Evolutionary conservation across 1,284 basidiomycete genomes (phyloP), one percentile per base, ranked within the genome.

Genomic region (Paramarasmius palmivorus): DNA sequence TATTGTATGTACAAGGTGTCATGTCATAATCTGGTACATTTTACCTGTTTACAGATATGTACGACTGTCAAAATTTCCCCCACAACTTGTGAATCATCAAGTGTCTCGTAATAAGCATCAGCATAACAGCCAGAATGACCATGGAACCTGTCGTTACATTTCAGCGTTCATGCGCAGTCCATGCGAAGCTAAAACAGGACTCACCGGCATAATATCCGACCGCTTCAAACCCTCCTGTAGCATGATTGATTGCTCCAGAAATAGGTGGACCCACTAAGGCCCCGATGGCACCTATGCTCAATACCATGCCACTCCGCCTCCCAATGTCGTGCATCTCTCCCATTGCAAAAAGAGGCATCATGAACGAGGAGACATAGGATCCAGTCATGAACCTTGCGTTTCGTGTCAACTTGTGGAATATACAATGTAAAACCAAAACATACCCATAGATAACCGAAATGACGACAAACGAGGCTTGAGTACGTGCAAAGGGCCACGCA

Each of bases 251-350:
- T 1, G 75, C 75, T 15, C 77, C 78, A 4, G 74, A 76, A 44
- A 79, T 77, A 2, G 77, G 76, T 19, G 74, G 73, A 4, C 78
- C 76, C 8, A 64, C 68, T 17, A 78, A 57, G 3, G 73, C 44
- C 37, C 59, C 57, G n/a, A 71, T 34, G n/a, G 70, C 65, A 19
- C 74, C 47, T 22, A 81, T 58, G 4, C 73, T 79, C 57, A 79
- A 66, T 47, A 73, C 71, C 66, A 83, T 72, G 2, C 81, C 79
- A 2, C 70, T 65, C 12, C 80, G 73, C 23, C 75, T 66, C 12
- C 81, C 81, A 6, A 80, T 70, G 54, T 82, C 76, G 3, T 63
- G 64, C 1, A 69, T 62, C 0, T 69, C 68, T 2, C 82, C 80
- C 69, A 84, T 72, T 8, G 66, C 59, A 9, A 79, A 71, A 25